phyloP scores from a whole-genome alignment of 352 stramenopile species.

The Halophytophthora polymorphica region DNA sequence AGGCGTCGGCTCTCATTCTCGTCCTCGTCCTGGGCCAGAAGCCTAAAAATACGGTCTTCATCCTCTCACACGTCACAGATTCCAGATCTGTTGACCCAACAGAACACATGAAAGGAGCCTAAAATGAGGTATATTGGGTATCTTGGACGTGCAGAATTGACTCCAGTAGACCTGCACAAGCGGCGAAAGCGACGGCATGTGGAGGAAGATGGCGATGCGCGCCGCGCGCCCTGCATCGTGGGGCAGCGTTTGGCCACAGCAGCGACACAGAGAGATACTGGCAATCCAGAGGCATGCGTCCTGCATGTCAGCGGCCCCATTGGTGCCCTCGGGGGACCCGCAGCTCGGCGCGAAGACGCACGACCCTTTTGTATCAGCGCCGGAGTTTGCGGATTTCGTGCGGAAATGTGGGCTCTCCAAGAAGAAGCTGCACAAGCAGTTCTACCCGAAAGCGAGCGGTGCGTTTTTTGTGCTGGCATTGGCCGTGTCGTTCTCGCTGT shows the following conservation, averaged over 20 bases:
- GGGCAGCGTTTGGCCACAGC: no score
- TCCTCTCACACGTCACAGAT: constrained; percentile 2
- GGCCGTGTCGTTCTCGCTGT: constrained; percentile 1
- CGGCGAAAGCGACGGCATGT: no score
- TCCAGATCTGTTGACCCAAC: background rate
- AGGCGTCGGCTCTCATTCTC: background rate
- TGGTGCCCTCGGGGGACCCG: background rate
- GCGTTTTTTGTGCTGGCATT: background rate
- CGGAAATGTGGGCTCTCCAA: constrained; percentile 36
- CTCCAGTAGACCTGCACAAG: no score
- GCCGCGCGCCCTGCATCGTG: no score
- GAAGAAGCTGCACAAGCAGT: constrained; percentile 31
- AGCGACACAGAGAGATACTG: background rate
- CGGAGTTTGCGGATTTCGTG: constrained; percentile 33
- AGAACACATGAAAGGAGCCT: background rate
- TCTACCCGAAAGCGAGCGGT: constrained; percentile 34
- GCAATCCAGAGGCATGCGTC: background rate
- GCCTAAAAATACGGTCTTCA: constrained; percentile 7
- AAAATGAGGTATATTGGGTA: background rate
- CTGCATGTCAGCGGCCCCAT: background rate
- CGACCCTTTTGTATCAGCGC: constrained; percentile 21
- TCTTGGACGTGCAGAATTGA: no score
- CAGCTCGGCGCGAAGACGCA: background rate
- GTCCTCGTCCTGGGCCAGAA: background rate
- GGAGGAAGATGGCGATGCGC: no score